Conservation (phyloP, 2,329 filamentous ascomycete genomes). For the Tricladium varicosporioides region DNA sequence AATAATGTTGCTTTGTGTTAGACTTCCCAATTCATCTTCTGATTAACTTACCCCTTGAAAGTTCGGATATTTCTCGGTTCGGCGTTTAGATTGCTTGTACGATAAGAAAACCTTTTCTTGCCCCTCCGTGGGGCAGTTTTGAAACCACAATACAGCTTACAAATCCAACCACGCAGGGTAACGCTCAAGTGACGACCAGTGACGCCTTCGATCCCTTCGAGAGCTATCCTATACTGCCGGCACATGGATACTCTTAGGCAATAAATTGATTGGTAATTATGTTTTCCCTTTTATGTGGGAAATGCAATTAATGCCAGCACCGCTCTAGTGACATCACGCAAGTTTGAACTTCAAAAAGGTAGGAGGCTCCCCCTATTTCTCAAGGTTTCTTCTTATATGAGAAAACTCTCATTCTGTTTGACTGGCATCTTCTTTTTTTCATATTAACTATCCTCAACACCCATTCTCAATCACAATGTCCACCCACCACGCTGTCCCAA, state of each 20-base stretch:
- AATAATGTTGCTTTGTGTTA: no score
- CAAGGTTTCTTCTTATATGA: neutral
- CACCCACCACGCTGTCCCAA: conserved; percentile 19
- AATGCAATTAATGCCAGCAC: neutral
- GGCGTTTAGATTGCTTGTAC: conserved; percentile 4
- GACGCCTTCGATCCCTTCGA: neutral
- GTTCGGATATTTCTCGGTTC: conserved; percentile 2
- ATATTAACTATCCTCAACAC: neutral
- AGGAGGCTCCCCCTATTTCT: no score
- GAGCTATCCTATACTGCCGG: neutral
- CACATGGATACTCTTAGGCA: no score
- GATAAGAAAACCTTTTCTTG: neutral
- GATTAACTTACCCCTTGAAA: no score
- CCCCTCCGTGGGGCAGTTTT: neutral
- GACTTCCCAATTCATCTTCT: neutral
- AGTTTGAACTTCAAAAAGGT: neutral
- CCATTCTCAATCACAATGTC: conserved; percentile 14
- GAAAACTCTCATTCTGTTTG: neutral
- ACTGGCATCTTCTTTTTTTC: neutral
- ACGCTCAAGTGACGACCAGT: no score
- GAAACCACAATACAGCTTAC: neutral
- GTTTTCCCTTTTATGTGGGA: no score
- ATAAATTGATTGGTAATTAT: no score
- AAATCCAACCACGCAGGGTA: no score
- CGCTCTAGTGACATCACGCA: conserved; percentile 1